Evolutionary conservation across 2,329 filamentous ascomycete genomes (phyloP).

Genomic region (Phyllosticta capitalensis): DNA sequence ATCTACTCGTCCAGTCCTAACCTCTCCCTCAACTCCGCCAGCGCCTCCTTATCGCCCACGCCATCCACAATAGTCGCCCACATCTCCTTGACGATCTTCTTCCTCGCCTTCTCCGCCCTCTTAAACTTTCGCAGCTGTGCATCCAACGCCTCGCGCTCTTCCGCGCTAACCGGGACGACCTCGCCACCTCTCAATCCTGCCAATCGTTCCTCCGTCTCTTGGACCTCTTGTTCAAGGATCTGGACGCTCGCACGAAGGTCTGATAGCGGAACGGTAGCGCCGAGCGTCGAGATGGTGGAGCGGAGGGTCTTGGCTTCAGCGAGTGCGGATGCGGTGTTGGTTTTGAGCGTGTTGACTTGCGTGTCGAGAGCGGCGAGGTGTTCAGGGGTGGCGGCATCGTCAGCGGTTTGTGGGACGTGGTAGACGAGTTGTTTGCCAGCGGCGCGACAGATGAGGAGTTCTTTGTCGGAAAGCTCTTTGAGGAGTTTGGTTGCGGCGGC

Average conservation of each 20-base stretch:
- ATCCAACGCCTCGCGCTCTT: slow-evolving; percentile 40
- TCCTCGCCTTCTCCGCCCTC: slow-evolving; percentile 31
- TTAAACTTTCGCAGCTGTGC: slow-evolving; percentile 37
- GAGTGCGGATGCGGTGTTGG: slow-evolving; percentile 36
- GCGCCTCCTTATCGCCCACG: slow-evolving; percentile 38
- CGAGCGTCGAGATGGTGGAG: slow-evolving; percentile 36
- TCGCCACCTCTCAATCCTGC: slow-evolving; percentile 31
- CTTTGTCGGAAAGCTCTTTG: slow-evolving; percentile 52
- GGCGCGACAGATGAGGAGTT: slow-evolving; percentile 47
- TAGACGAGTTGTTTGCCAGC: slow-evolving; percentile 57
- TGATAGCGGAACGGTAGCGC: slow-evolving; percentile 40
- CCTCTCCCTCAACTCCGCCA: slow-evolving; percentile 41
- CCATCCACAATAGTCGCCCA: slow-evolving; percentile 42
- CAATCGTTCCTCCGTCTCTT: slow-evolving; percentile 32
- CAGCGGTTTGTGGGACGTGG: slow-evolving; percentile 45
- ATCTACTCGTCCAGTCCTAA: slow-evolving; percentile 26
- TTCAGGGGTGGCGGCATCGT: slow-evolving; percentile 39
- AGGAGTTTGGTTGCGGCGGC: slow-evolving; percentile 51
- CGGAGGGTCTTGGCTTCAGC: slow-evolving; percentile 41
- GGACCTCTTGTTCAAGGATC: slow-evolving; percentile 37
- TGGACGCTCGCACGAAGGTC: slow-evolving; percentile 39
- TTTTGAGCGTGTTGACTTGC: slow-evolving; percentile 38
- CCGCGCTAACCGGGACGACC: slow-evolving; percentile 37
- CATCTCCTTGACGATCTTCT: slow-evolving; percentile 41
- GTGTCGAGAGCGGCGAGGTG: slow-evolving; percentile 41